Base-by-base conservation (phyloP, 495 filamentous ascomycete genomes). In the Cladorrhinum samala region DNA sequence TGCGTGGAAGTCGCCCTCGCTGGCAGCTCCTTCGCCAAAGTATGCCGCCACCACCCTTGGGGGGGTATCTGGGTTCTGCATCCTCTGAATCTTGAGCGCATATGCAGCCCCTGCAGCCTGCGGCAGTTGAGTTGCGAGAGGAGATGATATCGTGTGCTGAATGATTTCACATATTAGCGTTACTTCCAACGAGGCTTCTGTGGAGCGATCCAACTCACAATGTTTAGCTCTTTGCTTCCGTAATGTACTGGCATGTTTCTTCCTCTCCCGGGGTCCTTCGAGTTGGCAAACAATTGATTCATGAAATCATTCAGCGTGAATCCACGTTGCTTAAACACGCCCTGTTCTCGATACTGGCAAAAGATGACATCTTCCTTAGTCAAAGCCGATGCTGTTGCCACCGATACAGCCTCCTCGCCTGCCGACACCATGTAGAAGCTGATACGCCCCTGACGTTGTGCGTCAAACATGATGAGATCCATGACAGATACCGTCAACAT, bases 221-320 rank as follows among this genome's bases (percentile, higher is more conserved):
- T 88, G 59, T 94, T 88, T 20, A 91, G 74, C 59, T 87, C 83
- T 27, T 76, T 78, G 61, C 88, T 89, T 21, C 90, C 93, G 55
- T 96, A 99, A 60, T 99, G 93, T 16, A 97, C 89, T 9, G 93
- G 94, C 93, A 99, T 99, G 63, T 96, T 97, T 50, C 93, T 83
- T 4, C 94, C 93, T 53, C 75, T 78, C 2, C 92, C 91, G 2
- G 70, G 69, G 55, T 99, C 93, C 53, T 91, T 82, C 23, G 68
- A 73, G 62, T 96, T 99, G 23, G 94, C 83, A 68, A 99, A 96
- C 3, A 97, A 70, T 68, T 99, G 94, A 63, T 80, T 87, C 93
- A 97, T 97, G 61, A 96, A 97, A 48, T 96, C 77, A 23, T 81
- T 78, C 18, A 95, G 73, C 1, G 82, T 89, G 64, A 92, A 96